These are phyloP conservation scores for Russula dissimulans DNA, from an alignment of 768 basidiomycete genomes.

Conservation along the genomic window DNA sequence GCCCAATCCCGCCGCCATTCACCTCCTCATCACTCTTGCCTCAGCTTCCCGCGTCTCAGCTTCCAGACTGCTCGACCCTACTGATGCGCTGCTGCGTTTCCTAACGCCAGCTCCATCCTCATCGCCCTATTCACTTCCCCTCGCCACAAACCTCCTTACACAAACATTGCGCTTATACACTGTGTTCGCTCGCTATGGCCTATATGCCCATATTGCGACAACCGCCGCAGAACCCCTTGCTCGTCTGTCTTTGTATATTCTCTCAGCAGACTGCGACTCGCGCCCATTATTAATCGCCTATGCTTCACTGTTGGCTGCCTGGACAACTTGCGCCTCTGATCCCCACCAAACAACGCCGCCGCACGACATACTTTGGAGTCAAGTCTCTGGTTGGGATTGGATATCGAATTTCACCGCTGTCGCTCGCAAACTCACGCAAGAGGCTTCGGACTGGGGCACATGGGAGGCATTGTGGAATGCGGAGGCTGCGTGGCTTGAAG, in stretches of 20 bases:
- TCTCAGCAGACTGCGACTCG: constrained; percentile 32
- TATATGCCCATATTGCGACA: constrained; percentile 61
- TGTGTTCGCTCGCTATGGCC: constrained; percentile 64
- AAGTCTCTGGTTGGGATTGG: constrained; percentile 76
- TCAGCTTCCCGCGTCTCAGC: constrained; percentile 65
- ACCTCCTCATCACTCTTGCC: constrained; percentile 48
- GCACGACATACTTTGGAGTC: constrained; percentile 88
- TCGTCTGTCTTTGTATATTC: constrained; percentile 39
- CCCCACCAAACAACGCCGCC: constrained; percentile 80
- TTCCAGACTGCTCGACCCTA: constrained; percentile 39
- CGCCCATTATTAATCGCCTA: constrained; percentile 39
- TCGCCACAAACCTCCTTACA: constrained; percentile 40
- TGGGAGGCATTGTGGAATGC: constrained; percentile 41
- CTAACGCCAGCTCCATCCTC: constrained; percentile 45
- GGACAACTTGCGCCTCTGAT: constrained; percentile 81
- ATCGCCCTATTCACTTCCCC: constrained; percentile 29
- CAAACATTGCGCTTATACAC: constrained; percentile 56
- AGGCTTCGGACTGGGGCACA: constrained; percentile 20
- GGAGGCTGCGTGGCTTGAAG: constrained; percentile 66
- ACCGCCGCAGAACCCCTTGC: constrained; percentile 50
- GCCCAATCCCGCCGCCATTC: constrained; percentile 43
- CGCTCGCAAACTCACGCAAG: constrained; percentile 28
- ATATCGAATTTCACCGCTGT: constrained; percentile 41
- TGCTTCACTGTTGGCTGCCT: constrained; percentile 51
- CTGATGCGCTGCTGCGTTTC: constrained; percentile 67